phyloP scores from a whole-genome alignment of 2,329 filamentous ascomycete species.

The Scedosporium minutisporum region DNA sequence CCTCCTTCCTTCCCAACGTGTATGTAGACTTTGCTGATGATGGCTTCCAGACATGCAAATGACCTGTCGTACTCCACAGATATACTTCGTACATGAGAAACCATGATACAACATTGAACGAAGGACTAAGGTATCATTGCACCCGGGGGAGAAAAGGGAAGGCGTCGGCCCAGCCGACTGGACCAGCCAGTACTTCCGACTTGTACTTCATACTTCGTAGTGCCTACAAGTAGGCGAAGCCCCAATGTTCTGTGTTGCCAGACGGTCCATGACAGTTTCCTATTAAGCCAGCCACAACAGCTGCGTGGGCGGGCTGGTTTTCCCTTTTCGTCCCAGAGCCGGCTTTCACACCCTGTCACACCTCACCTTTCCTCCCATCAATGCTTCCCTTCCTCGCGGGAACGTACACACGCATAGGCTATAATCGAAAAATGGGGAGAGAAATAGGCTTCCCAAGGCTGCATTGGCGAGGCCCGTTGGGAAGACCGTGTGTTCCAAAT shows the following conservation, averaged over 20 bases:
- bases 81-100: background rate
- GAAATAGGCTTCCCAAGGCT: background rate
- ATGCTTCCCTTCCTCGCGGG: background rate
- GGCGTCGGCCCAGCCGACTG: background rate
- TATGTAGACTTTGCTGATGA: background rate
- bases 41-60: background rate
- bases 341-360: background rate
- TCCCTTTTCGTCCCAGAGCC: background rate
- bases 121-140: background rate
- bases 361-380: background rate
- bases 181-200: background rate
- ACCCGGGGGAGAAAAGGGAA: background rate
- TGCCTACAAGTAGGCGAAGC: background rate
- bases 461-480: background rate
- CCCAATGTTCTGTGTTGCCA: background rate
- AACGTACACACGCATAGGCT: background rate
- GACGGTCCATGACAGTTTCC: background rate
- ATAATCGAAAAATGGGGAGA: background rate
- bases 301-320: background rate
- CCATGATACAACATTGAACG: too few species aligned
- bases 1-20: background rate
- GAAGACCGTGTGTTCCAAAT: background rate
- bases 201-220: too few species aligned
- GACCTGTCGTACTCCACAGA: background rate
- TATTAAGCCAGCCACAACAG: slow-evolving; percentile 3